phyloP scores from a whole-genome alignment of 2,329 filamentous ascomycete species.

The Talaromyces marneffei region DNA sequence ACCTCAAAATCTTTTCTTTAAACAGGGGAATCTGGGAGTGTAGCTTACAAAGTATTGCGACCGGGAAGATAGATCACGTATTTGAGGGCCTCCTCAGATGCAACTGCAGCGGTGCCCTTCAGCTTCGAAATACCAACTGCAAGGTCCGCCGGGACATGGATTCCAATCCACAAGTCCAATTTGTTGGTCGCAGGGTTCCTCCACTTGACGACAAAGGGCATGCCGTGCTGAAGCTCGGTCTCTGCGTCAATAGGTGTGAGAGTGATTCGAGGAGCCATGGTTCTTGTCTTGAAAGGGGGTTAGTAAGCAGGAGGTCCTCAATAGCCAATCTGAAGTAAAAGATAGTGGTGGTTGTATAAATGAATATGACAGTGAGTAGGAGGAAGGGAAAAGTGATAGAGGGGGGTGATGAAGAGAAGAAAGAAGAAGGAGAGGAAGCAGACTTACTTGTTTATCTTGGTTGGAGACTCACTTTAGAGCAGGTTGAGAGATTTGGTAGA shows the following conservation, averaged over 20 bases:
- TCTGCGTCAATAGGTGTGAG: not conserved
- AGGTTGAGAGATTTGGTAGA: too few relatives aligned
- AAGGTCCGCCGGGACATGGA: not conserved
- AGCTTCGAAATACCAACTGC: not conserved
- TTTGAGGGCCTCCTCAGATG: not conserved
- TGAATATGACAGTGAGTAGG: not conserved
- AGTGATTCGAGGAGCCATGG: not conserved
- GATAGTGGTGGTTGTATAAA: not conserved
- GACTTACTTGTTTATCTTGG: not conserved
- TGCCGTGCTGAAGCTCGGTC: not conserved
- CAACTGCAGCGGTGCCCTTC: not conserved
- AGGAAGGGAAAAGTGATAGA: not conserved
- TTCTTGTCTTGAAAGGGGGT: not conserved
- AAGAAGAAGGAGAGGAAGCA: not conserved
- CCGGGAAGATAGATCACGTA: constrained; percentile 14
- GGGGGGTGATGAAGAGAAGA: not conserved
- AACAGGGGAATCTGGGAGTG: not conserved
- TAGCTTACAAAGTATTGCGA: constrained; percentile 6
- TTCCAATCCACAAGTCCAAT: constrained; percentile 6
- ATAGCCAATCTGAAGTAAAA: not conserved
- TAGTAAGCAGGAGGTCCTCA: not conserved
- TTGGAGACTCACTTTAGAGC: not conserved
- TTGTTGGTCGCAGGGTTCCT: not conserved
- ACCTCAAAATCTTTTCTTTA: too few relatives aligned
- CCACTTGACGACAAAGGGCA: constrained; percentile 7